These are phyloP conservation scores for Xylaria sp. DNA, from an alignment of 2,329 filamentous ascomycete genomes.

Conservation along the genomic window DNA sequence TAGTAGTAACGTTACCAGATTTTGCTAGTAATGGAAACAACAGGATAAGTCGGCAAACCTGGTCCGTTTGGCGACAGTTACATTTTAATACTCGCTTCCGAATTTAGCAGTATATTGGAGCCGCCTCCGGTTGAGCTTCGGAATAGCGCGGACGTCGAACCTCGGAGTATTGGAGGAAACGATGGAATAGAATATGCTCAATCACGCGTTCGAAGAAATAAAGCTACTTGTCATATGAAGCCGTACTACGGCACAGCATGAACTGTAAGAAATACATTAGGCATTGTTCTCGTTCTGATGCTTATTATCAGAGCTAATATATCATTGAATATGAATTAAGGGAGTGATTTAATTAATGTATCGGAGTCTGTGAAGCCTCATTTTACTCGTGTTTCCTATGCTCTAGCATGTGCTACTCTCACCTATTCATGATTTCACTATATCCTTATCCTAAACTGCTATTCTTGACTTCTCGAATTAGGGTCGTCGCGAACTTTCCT, in stretches of 20 bases:
- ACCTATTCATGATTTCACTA: constrained; percentile 17
- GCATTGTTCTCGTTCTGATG: not conserved
- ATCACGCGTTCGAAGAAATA: not conserved
- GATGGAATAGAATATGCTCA: not conserved
- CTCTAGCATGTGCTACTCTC: not conserved
- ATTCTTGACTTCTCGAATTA: not conserved
- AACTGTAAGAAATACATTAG: not conserved
- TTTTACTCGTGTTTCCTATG: not conserved
- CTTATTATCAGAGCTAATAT: not conserved
- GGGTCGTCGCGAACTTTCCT: not conserved
- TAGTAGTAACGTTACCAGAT: constrained; percentile 34
- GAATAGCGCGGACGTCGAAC: constrained; percentile 5
- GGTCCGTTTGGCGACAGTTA: constrained; percentile 20
- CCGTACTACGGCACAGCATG: not conserved
- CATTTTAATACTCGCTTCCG: constrained; percentile 30
- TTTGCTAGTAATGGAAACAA: constrained; percentile 17
- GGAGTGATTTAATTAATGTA: not conserved
- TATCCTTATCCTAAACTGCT: not conserved
- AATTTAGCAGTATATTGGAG: constrained; percentile 17
- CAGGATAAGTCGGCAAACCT: not conserved
- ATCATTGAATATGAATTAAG: not conserved
- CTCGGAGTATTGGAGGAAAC: not conserved
- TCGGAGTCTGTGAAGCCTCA: not conserved
- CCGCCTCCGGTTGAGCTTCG: constrained; percentile 7
- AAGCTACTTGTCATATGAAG: not conserved